Percentiles rank a stretch among this genome's conserved stretches.
Conservation (phyloP, 148 eudicot species). For the Amaranthus cruentus region DNA sequence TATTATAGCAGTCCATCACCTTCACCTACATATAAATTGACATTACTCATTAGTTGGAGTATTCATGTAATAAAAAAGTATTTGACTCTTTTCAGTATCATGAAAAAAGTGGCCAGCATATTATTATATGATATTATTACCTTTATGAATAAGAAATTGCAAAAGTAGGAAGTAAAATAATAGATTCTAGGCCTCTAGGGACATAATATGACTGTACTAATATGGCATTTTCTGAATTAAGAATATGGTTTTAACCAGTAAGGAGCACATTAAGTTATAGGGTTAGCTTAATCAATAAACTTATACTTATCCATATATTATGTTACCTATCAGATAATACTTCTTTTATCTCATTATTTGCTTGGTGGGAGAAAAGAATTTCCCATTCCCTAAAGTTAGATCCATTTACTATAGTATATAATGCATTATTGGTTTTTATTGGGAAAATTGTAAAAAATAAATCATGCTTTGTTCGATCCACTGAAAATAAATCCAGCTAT, state of each 20-base stretch:
- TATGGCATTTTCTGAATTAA: not conserved
- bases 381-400: slow-evolving; percentile 18
- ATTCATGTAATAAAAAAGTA: slow-evolving; percentile 19
- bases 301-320: slow-evolving; percentile 17
- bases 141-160: slow-evolving; percentile 14
- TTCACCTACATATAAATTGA: not conserved
- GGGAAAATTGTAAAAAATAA: not conserved
- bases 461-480: too few relatives aligned
- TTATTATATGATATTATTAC: slow-evolving; percentile 7
- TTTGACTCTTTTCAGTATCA: slow-evolving; percentile 20
- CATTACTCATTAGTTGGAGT: slow-evolving; percentile 10
- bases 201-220: slow-evolving; percentile 21
- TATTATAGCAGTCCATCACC: slow-evolving; percentile 13
- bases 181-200: slow-evolving; percentile 1
- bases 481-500: too few relatives aligned
- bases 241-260: slow-evolving; percentile 20
- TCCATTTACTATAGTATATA: slow-evolving; percentile 7
- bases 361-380: slow-evolving; percentile 15
- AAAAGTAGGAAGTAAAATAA: slow-evolving; percentile 10
- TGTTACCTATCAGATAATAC: slow-evolving; percentile 9
- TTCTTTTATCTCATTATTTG: slow-evolving; percentile 10
- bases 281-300: slow-evolving; percentile 10
- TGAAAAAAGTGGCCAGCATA: slow-evolving; percentile 16
- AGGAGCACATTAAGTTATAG: slow-evolving; percentile 19
- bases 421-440: not conserved